phyloP scores from a whole-genome alignment of 2,329 filamentous ascomycete species.

The Polychaeton citri region DNA sequence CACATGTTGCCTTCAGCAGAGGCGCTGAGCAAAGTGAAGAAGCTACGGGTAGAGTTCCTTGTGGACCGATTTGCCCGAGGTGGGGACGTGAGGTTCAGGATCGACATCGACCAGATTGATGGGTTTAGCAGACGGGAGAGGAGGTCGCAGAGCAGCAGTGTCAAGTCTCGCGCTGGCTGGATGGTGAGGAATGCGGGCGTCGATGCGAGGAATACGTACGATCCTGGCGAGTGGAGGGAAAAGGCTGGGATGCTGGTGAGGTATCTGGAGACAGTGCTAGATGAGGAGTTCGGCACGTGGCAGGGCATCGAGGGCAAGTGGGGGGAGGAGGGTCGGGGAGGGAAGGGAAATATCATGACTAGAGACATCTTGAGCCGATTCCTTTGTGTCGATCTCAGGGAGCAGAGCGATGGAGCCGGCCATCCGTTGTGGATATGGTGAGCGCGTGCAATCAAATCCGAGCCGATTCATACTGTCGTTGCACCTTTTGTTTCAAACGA shows the following conservation, averaged over 20 bases:
- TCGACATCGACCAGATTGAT: not conserved
- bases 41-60: not conserved
- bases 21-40: not conserved
- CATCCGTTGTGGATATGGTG: not conserved
- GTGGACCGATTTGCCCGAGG: not conserved
- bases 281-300: not conserved
- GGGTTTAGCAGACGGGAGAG: no score
- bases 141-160: no score
- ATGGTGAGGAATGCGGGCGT: not conserved
- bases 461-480: no score
- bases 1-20: not conserved
- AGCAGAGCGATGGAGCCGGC: not conserved
- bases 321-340: no score
- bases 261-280: not conserved
- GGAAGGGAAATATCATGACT: not conserved
- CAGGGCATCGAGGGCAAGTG: no score
- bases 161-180: no score
- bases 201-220: not conserved
- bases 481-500: no score
- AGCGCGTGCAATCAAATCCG: no score
- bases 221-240: not conserved
- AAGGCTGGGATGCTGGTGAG: not conserved
- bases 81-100: not conserved
- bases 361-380: not conserved
- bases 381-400: not conserved